Evolutionary conservation across 768 basidiomycete genomes (phyloP).

Genomic region (Phaeotremella fagi): DNA sequence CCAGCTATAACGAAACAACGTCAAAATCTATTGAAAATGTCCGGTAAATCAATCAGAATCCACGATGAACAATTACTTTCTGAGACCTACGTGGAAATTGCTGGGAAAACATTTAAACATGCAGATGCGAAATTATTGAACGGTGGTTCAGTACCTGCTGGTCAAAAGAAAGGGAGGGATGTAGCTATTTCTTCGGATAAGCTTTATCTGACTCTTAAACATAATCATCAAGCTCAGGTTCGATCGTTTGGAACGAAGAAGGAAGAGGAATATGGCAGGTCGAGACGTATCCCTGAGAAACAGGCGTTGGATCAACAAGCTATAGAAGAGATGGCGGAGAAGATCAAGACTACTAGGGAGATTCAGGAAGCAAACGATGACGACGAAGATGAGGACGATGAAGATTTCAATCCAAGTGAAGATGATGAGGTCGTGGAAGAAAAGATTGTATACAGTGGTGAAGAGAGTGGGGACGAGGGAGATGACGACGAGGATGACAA

Average conservation of each 20-base stretch:
- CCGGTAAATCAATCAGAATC: constrained; percentile 13
- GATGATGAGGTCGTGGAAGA: constrained; percentile 1
- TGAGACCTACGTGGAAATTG: constrained; percentile 27
- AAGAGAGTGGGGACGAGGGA: constrained; percentile 4
- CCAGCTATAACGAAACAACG: constrained; percentile 14
- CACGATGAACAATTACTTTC: constrained; percentile 8
- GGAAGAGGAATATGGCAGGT: constrained; percentile 24
- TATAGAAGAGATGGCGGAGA: constrained; percentile 6
- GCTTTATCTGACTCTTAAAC: constrained; percentile 5
- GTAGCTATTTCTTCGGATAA: constrained; percentile 3
- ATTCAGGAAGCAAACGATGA: not conserved
- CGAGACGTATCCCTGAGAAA: constrained; percentile 17
- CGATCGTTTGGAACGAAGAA: constrained; percentile 12
- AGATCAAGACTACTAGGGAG: not conserved
- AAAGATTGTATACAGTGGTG: constrained; percentile 7
- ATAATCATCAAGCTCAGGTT: constrained; percentile 14
- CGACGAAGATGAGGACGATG: constrained; percentile 10
- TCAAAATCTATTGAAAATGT: constrained; percentile 10
- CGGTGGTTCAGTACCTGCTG: constrained; percentile 25
- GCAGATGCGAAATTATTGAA: constrained; percentile 14
- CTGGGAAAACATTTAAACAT: constrained; percentile 26
- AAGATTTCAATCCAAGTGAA: constrained; percentile 1
- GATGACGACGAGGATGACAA: not conserved
- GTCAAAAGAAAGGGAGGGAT: constrained; percentile 26
- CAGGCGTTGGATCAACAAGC: constrained; percentile 17